Evolutionary conservation across 2,329 filamentous ascomycete genomes (phyloP).

Genomic region (Fusarium nodosum): DNA sequence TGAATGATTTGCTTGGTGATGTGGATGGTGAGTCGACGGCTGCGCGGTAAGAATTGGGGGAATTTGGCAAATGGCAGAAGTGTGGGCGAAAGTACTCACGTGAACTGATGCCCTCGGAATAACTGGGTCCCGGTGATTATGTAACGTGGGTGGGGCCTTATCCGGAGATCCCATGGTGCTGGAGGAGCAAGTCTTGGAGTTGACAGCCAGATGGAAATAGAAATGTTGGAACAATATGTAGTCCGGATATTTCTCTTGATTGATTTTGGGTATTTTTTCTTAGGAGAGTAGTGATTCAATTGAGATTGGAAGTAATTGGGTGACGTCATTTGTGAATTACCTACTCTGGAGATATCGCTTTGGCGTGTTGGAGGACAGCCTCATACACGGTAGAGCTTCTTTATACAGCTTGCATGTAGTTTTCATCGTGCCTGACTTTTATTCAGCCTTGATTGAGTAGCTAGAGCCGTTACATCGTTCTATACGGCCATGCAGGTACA

Average conservation of each 20-base stretch:
- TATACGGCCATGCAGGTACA: constrained; percentile 23
- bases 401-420: no score
- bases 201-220: not conserved
- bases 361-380: no score
- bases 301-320: fast-evolving
- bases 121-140: constrained; percentile 44
- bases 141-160: not conserved
- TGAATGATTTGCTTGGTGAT: constrained; percentile 61
- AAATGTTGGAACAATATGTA: not conserved
- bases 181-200: not conserved
- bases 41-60: constrained; percentile 52
- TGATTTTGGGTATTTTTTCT: fast-evolving
- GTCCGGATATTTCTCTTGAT: not conserved
- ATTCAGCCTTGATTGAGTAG: no score
- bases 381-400: not conserved
- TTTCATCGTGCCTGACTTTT: no score
- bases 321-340: constrained; percentile 3
- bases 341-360: not conserved
- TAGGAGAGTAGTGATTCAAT: fast-evolving
- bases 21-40: constrained; percentile 53
- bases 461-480: constrained; percentile 15
- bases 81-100: constrained; percentile 58
- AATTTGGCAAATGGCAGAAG: constrained; percentile 57
- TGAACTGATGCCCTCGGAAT: constrained; percentile 57
- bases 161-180: not conserved